Conservation (phyloP, 805 yeast species). For the Saccharomycopsis guyanensis region DNA sequence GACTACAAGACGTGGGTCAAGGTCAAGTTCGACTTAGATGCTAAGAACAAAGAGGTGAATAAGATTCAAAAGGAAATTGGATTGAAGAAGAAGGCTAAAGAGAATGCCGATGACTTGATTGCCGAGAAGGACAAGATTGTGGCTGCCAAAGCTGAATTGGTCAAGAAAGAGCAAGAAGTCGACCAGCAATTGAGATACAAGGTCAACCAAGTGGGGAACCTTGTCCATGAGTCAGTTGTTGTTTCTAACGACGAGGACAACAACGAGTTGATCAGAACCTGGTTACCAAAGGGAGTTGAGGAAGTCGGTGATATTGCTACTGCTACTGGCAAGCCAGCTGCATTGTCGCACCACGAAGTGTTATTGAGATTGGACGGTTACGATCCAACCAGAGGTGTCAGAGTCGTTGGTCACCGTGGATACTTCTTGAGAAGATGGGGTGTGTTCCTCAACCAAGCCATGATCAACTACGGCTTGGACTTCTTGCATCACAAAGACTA, state of each 20-base stretch:
- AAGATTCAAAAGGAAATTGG: conserved; percentile 92
- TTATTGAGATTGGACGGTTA: conserved; percentile 92
- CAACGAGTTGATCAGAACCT: conserved; percentile 78
- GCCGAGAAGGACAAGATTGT: conserved; percentile 72
- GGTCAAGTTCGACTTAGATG: conserved; percentile 85
- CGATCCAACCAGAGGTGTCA: conserved; percentile 98
- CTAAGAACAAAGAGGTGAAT: conserved; percentile 79
- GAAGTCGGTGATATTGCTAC: conserved; percentile 60
- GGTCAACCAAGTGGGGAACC: conserved; percentile 87
- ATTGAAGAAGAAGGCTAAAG: conserved; percentile 85
- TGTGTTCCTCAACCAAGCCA: conserved; percentile 95
- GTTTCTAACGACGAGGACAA: conserved; percentile 83
- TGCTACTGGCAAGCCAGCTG: conserved; percentile 69
- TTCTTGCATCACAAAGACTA: conserved; percentile 76
- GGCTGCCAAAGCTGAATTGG: conserved; percentile 59
- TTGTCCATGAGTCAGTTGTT: conserved; percentile 88
- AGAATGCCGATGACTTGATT: conserved; percentile 81
- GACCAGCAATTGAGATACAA: conserved; percentile 68
- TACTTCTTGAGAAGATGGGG: conserved; percentile 92
- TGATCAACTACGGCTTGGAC: conserved; percentile 89
- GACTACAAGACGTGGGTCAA: conserved; percentile 92
- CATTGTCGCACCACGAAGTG: conserved; percentile 91
- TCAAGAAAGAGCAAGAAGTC: conserved; percentile 66
- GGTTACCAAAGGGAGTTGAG: conserved; percentile 71
- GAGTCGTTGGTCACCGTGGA: conserved; percentile 97